Evolutionary conservation across 495 filamentous ascomycete species (phyloP), one percentile per base, ranked within the genome.

Genomic region (Astrothelium macrocarpum): DNA sequence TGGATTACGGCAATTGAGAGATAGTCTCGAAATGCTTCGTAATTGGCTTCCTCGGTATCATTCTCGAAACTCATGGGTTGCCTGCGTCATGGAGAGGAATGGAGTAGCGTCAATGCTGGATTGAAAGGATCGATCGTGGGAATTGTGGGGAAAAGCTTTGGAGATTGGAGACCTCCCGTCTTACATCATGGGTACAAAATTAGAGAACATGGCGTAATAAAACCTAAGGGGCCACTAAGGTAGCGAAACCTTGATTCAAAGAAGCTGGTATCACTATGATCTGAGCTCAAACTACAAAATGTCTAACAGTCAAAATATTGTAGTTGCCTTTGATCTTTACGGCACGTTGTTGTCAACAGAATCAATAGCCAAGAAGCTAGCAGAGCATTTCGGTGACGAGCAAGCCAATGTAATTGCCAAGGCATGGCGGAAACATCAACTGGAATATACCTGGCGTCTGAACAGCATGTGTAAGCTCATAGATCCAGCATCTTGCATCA

Each of bases 391-490:
- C 42, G 77, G 81, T 58, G 61, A 81, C 53, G 84, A 85, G 28
- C 80, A 81, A 67, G 82, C 84, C 14, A 67, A 75, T 9, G 67
- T 72, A 7, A 78, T 92, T 16, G 81, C 86, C 9, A 71, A 80
- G 26, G 70, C 80, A 67, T 86, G 82, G 83, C 71, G 82, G 53
- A 80, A 76, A 28, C 83, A 82, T 70, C 88, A 91, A 71, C 78
- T 95, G 23, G 89, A 91, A 73, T 94, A 92, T 67, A 90, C 89
- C 39, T 94, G 88, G 89, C 75, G 89, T 53, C 72, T 89, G 65
- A 93, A 87, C 68, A 88, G 84, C 81, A 92, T 92, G 88, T 77
- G 89, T 88, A 74, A 49, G 73, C 70, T 20, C 16, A 49, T 5
- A 5, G 1, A 49, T 49, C 25, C 9, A 64, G n/a, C 25, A 53